phyloP scores from a whole-genome alignment of 2,329 filamentous ascomycete genomes.

The Alternaria brassicae region DNA sequence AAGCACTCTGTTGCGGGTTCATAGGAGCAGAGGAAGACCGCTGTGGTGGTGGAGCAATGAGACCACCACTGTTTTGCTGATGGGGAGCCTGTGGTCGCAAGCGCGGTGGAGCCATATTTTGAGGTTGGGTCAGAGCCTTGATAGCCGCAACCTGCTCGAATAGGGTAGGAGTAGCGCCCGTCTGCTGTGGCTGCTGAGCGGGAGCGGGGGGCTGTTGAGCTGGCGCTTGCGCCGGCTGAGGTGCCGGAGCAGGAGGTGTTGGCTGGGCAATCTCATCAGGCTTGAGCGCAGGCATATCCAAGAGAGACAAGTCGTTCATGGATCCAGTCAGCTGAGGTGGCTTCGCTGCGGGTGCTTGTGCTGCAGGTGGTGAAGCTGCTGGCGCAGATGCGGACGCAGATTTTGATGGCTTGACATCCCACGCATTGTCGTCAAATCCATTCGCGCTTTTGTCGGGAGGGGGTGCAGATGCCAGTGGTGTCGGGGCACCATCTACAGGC shows the following conservation, averaged over 20 bases:
- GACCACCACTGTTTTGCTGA: conserved; percentile 63
- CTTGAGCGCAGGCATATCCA: conserved; percentile 57
- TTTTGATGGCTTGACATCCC: conserved; percentile 88
- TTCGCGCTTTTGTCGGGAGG: conserved; percentile 58
- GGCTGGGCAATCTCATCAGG: conserved; percentile 51
- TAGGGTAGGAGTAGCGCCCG: conserved; percentile 54
- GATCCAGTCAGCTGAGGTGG: conserved; percentile 65
- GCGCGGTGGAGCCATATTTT: conserved; percentile 56
- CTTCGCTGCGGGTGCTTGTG: conserved; percentile 49
- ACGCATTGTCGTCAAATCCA: conserved; percentile 95
- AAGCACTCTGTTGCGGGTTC: conserved; percentile 71
- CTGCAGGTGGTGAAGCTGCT: conserved; percentile 50
- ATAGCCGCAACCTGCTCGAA: conserved; percentile 49
- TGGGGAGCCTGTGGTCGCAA: conserved; percentile 77
- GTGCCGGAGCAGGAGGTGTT: conserved; percentile 52
- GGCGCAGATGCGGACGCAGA: conserved; percentile 55
- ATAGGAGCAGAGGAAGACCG: conserved; percentile 88
- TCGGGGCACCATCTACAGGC: conserved; percentile 56
- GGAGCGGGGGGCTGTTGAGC: conserved; percentile 51
- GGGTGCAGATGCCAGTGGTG: conserved; percentile 59
- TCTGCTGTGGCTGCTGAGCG: conserved; percentile 44
- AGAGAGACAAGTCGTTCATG: conserved; percentile 71
- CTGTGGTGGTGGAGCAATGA: conserved; percentile 79
- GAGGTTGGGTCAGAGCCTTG: conserved; percentile 49
- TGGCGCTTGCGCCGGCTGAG: conserved; percentile 49